A percentile compares a stretch with the other conserved stretches of the same genome.
Conservation (phyloP, 306 rosid genomes). For the Coriaria nepalensis region DNA sequence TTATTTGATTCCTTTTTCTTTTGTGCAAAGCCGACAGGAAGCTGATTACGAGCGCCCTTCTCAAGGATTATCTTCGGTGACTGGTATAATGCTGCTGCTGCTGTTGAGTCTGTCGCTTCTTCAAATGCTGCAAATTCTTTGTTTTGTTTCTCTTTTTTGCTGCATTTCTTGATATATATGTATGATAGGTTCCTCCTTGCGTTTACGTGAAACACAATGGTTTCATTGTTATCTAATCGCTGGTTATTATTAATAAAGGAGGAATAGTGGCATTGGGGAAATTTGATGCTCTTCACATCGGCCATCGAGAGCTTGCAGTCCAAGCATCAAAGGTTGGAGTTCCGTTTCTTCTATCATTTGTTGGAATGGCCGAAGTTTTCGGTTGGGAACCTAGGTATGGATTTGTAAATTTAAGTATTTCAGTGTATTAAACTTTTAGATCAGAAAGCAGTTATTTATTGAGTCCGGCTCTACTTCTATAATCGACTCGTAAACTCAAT, state of each 20-base stretch:
- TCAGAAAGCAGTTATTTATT: too few species aligned
- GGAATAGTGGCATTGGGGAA: slow-evolving; percentile 93
- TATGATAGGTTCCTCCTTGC: background rate
- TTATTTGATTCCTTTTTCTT: slow-evolving; percentile 1
- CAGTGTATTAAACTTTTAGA: background rate
- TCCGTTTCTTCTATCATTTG: slow-evolving; percentile 86
- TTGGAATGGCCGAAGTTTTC: slow-evolving; percentile 81
- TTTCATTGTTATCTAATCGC: slow-evolving; percentile 2
- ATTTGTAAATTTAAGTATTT: slow-evolving; percentile 9
- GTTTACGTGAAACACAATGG: background rate
- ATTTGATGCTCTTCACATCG: slow-evolving; percentile 89
- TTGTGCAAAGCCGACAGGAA: slow-evolving; percentile 44
- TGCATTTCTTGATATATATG: background rate
- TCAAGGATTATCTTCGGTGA: slow-evolving; percentile 37
- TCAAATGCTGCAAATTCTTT: too few species aligned
- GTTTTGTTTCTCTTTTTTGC: slow-evolving; percentile 7
- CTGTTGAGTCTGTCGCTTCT: too few species aligned
- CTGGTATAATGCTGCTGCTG: slow-evolving; percentile 50
- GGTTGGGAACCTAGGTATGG: slow-evolving; percentile 90
- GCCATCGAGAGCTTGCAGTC: slow-evolving; percentile 91
- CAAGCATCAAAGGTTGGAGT: slow-evolving; percentile 89
- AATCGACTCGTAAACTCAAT: too few species aligned
- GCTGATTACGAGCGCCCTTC: slow-evolving; percentile 36
- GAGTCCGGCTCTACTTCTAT: too few species aligned
- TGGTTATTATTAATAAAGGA: slow-evolving; percentile 35